Conservation (phyloP, 1,284 basidiomycete species). For the Ceratobasidium sp. region DNA sequence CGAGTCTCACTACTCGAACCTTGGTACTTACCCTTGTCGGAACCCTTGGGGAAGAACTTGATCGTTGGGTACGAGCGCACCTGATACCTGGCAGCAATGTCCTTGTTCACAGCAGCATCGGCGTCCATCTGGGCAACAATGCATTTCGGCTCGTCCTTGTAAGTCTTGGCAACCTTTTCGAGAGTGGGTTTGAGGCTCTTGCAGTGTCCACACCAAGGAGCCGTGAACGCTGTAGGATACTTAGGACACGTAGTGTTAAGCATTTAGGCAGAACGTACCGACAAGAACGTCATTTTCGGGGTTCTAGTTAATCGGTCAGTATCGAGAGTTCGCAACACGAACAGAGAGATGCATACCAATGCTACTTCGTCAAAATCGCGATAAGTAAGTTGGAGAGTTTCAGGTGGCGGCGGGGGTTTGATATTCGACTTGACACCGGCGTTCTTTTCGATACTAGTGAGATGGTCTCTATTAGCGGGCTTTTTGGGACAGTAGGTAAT, state of each 20-base stretch:
- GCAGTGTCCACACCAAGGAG: slow-evolving; percentile 73
- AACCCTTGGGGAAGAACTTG: slow-evolving; percentile 89
- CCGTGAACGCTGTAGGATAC: slow-evolving; percentile 69
- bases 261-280: slow-evolving; percentile 26
- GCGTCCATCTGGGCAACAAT: slow-evolving; percentile 91
- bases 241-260: background rate
- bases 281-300: slow-evolving; percentile 85
- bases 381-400: slow-evolving; percentile 70
- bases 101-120: slow-evolving; percentile 81
- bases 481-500: background rate
- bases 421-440: slow-evolving; percentile 84
- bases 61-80: slow-evolving; percentile 86
- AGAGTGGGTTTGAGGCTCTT: slow-evolving; percentile 87
- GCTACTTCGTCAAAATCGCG: slow-evolving; percentile 80
- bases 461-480: background rate
- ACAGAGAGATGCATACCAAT: slow-evolving; percentile 47
- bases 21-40: slow-evolving; percentile 37
- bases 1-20: slow-evolving; percentile 34
- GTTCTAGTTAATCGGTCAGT: slow-evolving; percentile 56
- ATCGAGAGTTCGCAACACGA: background rate
- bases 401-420: slow-evolving; percentile 81
- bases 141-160: slow-evolving; percentile 81
- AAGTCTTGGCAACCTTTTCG: slow-evolving; percentile 82
- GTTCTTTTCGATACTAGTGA: slow-evolving; percentile 70
- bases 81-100: slow-evolving; percentile 75